Evolutionary conservation across 2,329 filamentous ascomycete genomes (phyloP).

Genomic region (Orbilia brochopaga): DNA sequence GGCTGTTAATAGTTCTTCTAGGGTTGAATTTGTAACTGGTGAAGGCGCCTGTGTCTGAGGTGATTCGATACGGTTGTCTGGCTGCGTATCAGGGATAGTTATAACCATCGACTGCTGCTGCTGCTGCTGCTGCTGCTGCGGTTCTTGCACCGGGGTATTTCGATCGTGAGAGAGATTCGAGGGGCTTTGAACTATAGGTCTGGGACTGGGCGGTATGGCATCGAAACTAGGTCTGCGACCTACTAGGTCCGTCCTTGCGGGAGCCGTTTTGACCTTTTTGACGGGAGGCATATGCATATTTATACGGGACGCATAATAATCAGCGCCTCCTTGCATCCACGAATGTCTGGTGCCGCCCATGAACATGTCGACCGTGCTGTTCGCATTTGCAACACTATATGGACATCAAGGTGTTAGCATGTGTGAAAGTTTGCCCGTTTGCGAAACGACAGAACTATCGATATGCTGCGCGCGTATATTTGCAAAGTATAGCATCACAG

Average conservation of each 20-base stretch:
- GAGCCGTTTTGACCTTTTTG: constrained; percentile 45
- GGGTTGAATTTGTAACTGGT: too few relatives aligned
- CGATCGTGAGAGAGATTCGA: too few relatives aligned
- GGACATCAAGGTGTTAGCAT: neutral
- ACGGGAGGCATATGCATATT: constrained; percentile 38
- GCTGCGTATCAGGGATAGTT: constrained; percentile 45
- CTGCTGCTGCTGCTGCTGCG: constrained; percentile 8
- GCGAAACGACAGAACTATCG: too few relatives aligned
- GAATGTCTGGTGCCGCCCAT: constrained; percentile 52
- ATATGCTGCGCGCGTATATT: too few relatives aligned
- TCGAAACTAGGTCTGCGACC: neutral
- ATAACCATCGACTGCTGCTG: constrained; percentile 24
- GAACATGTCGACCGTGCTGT: constrained; percentile 53
- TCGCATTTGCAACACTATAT: constrained; percentile 50
- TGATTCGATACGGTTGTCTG: constrained; percentile 9
- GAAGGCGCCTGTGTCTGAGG: constrained; percentile 1
- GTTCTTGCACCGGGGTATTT: neutral
- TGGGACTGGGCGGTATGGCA: too few relatives aligned
- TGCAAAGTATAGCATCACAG: neutral
- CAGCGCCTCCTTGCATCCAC: constrained; percentile 54
- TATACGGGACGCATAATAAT: too few relatives aligned
- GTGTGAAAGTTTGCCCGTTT: neutral
- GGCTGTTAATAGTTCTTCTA: too few relatives aligned
- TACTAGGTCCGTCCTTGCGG: constrained; percentile 4
- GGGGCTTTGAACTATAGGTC: too few relatives aligned